Base-by-base conservation (phyloP, 768 basidiomycete species). In the Mycena galopus region DNA sequence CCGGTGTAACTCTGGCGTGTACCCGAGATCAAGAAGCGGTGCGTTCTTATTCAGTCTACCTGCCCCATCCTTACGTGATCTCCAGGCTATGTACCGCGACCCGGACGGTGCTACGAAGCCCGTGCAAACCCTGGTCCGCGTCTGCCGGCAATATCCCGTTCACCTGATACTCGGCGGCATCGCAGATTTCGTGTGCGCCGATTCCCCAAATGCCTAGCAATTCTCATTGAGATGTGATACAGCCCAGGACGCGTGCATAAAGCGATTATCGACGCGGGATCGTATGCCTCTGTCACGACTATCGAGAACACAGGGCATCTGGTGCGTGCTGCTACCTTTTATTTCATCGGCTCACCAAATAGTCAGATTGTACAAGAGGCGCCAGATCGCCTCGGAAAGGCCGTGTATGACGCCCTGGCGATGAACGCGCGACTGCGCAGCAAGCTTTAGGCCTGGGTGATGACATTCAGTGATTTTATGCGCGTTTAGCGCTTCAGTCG, bases 71-170 rank as follows among this genome's bases (percentile, higher is more conserved):
- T n/a, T n/a, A n/a, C n/a, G n/a, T n/a, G n/a, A n/a, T n/a, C 21
- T 65, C 39, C 35, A 92, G 91, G 87, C 86, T 1, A 93, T 93
- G 91, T 93, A 92, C 74, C 79, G 83, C 47, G 92, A 93, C 67
- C 78, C 80, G 29, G 86, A 88, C 6, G 92, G 91, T 3, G 82
- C 88, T 2, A 84, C 83, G 16, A 86, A 85, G 69, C 90, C 91
- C 8, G 85, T 92, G 10, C 77, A 82, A 47, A 84, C 84, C 10
- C 75, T 93, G 63, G 82, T 86, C 72, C 73, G 78, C 51, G 59
- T 82, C 2, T 88, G 87, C 65, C 56, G 75, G 14, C 75, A 68
- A 25, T 80, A 85, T 10, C 89, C 89, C 0, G 80, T 91, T 0
- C 90, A 91, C 73, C 79, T 92, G 25, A 81, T 90, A 42, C 82